A percentile compares a stretch with the other conserved stretches of the same genome.
Conservation (phyloP, 805 yeast species). For the Candida adriatica region DNA sequence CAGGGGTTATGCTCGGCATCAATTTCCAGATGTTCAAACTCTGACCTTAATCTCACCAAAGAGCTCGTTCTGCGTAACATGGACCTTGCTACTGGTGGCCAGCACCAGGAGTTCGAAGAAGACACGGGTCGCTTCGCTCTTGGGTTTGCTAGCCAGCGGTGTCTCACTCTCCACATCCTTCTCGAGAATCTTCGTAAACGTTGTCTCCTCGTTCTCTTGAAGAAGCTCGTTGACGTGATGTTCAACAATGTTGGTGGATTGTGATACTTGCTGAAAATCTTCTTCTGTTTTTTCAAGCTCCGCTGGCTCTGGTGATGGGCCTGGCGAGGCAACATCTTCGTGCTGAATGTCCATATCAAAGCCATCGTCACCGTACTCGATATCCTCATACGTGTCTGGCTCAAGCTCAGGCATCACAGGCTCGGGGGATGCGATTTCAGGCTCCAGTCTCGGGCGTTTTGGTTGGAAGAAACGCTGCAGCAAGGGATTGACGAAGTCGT, state of each 20-base stretch:
- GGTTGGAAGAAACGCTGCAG: constrained; percentile 12
- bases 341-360: constrained; percentile 26
- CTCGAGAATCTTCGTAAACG: constrained; percentile 34
- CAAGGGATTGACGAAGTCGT: constrained; percentile 12
- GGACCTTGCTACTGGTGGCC: constrained; percentile 69
- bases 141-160: constrained; percentile 33
- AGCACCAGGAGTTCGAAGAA: constrained; percentile 80
- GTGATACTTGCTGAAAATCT: constrained; percentile 23
- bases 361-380: constrained; percentile 9
- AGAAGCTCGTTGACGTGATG: constrained; percentile 5
- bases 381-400: constrained; percentile 7
- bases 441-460: constrained; percentile 19
- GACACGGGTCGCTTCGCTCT: constrained; percentile 58
- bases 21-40: too few relatives aligned
- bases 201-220: constrained; percentile 9
- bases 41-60: constrained; percentile 63
- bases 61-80: constrained; percentile 49
- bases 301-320: constrained; percentile 11
- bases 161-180: constrained; percentile 14
- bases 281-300: constrained; percentile 18
- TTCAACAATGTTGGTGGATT: constrained; percentile 43
- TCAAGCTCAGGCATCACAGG: constrained; percentile 18
- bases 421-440: constrained; percentile 8
- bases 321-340: constrained; percentile 27
- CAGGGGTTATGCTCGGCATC: too few relatives aligned